These are phyloP conservation scores for Acanthamoeba healyi DNA, from an alignment of 208 protist species.

Conservation along the genomic window DNA sequence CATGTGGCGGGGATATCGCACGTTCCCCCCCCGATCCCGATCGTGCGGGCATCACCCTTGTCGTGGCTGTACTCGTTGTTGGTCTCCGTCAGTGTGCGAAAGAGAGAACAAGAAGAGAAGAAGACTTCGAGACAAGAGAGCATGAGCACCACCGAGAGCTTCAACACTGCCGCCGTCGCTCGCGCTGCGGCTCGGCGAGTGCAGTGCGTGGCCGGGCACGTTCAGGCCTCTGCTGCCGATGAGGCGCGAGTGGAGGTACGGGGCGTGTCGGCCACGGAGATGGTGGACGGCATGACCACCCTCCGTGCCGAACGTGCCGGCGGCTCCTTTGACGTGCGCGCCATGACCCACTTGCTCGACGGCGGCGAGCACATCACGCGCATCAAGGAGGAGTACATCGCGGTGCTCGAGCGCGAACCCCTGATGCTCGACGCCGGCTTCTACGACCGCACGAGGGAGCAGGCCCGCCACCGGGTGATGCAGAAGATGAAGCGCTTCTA, in stretches of 20 bases:
- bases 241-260: neutral
- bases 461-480: constrained; percentile 66
- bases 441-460: constrained; percentile 55
- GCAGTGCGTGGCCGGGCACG: neutral
- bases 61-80: too few relatives aligned
- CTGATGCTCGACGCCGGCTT: constrained; percentile 53
- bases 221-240: neutral
- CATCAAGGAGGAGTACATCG: constrained; percentile 1
- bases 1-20: too few relatives aligned
- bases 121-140: neutral
- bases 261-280: neutral
- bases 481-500: constrained; percentile 31
- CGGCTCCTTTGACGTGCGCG: constrained; percentile 44
- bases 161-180: neutral
- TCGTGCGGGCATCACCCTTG: too few relatives aligned
- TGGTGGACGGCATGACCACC: neutral
- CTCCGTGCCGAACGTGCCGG: neutral
- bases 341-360: constrained; percentile 66
- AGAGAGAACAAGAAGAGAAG: neutral
- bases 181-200: neutral
- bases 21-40: too few relatives aligned
- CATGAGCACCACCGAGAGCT: neutral
- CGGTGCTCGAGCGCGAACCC: constrained; percentile 28
- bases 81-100: too few relatives aligned
- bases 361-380: constrained; percentile 42